Conservation (phyloP, 1,139 yeast genomes). For the Magnusiomyces tetraspermus region DNA sequence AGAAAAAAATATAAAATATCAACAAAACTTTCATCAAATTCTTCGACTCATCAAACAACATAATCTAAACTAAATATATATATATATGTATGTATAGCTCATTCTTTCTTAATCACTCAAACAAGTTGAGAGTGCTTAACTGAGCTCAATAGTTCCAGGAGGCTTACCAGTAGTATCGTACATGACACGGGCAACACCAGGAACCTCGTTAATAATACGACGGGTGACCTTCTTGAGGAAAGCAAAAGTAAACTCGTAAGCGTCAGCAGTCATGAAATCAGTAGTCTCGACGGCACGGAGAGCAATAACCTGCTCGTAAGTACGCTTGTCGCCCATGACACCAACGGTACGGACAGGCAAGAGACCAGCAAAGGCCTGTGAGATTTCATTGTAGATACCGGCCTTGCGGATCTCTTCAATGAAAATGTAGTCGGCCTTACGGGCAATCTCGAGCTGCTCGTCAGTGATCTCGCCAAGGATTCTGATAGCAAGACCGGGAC, state of each 20-base stretch:
- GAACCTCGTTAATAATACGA: conserved; percentile 96
- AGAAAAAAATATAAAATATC: too few species aligned
- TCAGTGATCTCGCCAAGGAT: conserved; percentile 94
- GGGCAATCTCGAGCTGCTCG: conserved; percentile 87
- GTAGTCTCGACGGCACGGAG: conserved; percentile 95
- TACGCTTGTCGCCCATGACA: conserved; percentile 99
- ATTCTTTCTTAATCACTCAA: too few species aligned
- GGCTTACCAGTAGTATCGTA: conserved; percentile 98
- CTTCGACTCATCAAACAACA: too few species aligned
- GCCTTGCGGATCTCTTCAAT: conserved; percentile 91
- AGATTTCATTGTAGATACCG: conserved; percentile 83
- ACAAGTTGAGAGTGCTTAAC: too few species aligned
- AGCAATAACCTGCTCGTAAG: conserved; percentile 98
- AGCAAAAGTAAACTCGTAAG: conserved; percentile 89
- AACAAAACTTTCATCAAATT: too few species aligned
- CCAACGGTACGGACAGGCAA: conserved; percentile 98
- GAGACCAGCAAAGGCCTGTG: conserved; percentile 96
- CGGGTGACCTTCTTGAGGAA: conserved; percentile 91
- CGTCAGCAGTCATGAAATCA: conserved; percentile 99
- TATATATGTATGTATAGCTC: too few species aligned
- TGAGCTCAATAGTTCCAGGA: conserved; percentile 98
- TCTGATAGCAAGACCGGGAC: conserved; percentile 99
- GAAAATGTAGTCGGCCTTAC: conserved; percentile 93
- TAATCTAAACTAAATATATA: too few species aligned
- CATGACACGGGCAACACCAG: conserved; percentile 98